Evolutionary conservation across 192 early-diverging fungal species (phyloP).

Genomic region (Backusella macrospora): DNA sequence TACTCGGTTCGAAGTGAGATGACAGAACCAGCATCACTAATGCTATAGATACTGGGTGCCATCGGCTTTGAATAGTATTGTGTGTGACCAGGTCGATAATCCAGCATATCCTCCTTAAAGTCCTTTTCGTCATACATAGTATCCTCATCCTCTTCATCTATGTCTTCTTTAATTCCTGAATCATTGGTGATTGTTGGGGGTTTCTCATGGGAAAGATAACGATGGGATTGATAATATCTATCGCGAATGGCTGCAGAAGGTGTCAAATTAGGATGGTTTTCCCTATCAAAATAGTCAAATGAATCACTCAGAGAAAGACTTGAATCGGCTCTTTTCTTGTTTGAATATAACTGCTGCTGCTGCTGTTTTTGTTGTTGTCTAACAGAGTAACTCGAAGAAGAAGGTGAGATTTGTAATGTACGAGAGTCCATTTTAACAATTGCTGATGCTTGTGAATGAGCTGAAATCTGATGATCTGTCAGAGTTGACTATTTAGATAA

Average conservation of each 20-base stretch:
- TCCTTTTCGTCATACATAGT: conserved; percentile 5
- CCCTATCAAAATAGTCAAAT: conserved; percentile 2
- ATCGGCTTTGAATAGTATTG: background rate
- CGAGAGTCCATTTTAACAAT: background rate
- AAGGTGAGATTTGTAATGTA: background rate
- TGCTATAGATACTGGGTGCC: conserved; percentile 13
- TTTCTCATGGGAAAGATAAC: background rate
- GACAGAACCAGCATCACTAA: conserved; percentile 25
- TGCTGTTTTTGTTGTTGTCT: no score
- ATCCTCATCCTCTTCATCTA: conserved; percentile 15
- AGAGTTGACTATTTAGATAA: background rate
- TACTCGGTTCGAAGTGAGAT: conserved; percentile 32
- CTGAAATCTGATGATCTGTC: conserved; percentile 9
- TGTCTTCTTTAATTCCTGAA: background rate
- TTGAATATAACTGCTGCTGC: background rate
- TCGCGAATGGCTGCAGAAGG: conserved; percentile 37
- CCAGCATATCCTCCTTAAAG: conserved; percentile 11
- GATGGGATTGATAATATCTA: conserved; percentile 35
- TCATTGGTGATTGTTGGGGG: background rate
- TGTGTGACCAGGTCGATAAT: conserved; percentile 24
- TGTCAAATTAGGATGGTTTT: conserved; percentile 3
- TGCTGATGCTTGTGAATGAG: background rate
- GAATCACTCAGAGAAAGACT: background rate
- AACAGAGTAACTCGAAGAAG: background rate
- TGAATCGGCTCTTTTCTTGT: background rate